Evolutionary conservation across 768 basidiomycete genomes (phyloP), one percentile per base, ranked within the genome.

Genomic region (Kwoniella sp.): DNA sequence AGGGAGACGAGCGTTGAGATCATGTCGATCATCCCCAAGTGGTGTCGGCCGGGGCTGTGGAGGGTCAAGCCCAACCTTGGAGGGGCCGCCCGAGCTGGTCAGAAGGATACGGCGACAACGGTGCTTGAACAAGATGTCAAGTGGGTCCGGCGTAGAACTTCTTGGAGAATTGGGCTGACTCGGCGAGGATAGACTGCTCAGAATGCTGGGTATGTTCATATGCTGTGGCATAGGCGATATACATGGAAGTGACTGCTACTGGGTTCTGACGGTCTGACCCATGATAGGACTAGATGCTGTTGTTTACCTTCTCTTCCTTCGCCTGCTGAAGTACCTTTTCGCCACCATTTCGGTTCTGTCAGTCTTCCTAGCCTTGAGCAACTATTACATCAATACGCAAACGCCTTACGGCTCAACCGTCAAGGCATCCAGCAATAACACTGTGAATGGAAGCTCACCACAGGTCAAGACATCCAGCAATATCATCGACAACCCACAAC

Each of bases 251-350:
- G n/a, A n/a, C n/a, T n/a, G n/a, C n/a, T n/a, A n/a, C 28, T 8
- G 19, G 33, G 17, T 20, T 3, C 11, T 15, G 7, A 22, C 28
- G 20, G 11, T 50, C 26, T 17, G 10, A 22, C 8, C 27, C 8
- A n/a, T 28, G 10, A 39, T 89, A 70, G 93, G 95, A 25, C 82
- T 95, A 9, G 95, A 99, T 69, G 93, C 93, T 0, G 87, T 91
- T 42, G 81, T 86, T 17, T 98, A 85, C 74, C 81, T 99, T 22
- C 87, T 93, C 28, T 95, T 95, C 71, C 81, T 86, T 25, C 86
- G 91, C 46, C 82, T 99, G 74, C 80, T 86, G 70, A 86, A 89
- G 25, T 65, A 66, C 62, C 51, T 73, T 5, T 67, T 64, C 45
- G 33, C 50, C 15, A 20, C 53, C 11, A 59, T 70, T 8, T 53